Percentiles rank a stretch among this genome's conserved stretches.
Conservation (phyloP, 129 eudicot species). For the Heracleum sosnowskyi region DNA sequence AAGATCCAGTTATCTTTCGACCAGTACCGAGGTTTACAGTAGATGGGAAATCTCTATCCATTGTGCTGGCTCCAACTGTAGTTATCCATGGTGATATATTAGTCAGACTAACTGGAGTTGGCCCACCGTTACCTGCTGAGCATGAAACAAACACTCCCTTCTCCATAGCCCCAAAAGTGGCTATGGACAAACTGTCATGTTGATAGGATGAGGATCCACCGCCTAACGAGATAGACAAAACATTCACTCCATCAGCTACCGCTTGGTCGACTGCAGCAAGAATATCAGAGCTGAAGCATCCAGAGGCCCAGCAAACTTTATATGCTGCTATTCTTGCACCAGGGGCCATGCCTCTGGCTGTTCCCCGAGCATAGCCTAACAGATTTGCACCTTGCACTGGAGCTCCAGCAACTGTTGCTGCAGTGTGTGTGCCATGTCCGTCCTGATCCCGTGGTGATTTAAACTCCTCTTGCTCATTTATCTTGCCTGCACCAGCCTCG, state of each 20-base stretch:
- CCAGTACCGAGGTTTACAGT: conserved; percentile 61
- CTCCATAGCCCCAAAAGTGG: conserved; percentile 90
- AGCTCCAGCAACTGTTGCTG: conserved; percentile 78
- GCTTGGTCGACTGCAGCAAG: conserved; percentile 81
- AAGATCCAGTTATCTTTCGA: conserved; percentile 42
- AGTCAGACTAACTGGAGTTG: conserved; percentile 75
- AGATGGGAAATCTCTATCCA: conserved; percentile 87
- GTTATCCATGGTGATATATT: conserved; percentile 90
- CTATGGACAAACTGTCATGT: conserved; percentile 74
- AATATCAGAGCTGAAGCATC: conserved; percentile 92
- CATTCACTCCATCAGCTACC: conserved; percentile 73
- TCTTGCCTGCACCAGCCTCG: conserved; percentile 75
- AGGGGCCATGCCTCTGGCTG: conserved; percentile 80
- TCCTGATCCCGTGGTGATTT: conserved; percentile 87
- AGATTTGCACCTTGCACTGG: conserved; percentile 78
- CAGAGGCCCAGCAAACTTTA: conserved; percentile 88
- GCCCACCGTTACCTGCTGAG: conserved; percentile 91
- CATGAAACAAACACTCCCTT: conserved; percentile 82
- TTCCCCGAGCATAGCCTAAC: conserved; percentile 74
- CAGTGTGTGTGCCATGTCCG: conserved; percentile 93
- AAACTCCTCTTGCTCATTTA: conserved; percentile 60
- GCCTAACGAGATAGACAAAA: conserved; percentile 78
- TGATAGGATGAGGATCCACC: conserved; percentile 80
- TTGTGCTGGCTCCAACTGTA: conserved; percentile 86
- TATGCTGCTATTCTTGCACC: conserved; percentile 84